Percentiles rank a stretch among this genome's conserved stretches.
Evolutionary conservation across 1,284 basidiomycete genomes (phyloP).

Genomic region (Rhodotorula sp.): DNA sequence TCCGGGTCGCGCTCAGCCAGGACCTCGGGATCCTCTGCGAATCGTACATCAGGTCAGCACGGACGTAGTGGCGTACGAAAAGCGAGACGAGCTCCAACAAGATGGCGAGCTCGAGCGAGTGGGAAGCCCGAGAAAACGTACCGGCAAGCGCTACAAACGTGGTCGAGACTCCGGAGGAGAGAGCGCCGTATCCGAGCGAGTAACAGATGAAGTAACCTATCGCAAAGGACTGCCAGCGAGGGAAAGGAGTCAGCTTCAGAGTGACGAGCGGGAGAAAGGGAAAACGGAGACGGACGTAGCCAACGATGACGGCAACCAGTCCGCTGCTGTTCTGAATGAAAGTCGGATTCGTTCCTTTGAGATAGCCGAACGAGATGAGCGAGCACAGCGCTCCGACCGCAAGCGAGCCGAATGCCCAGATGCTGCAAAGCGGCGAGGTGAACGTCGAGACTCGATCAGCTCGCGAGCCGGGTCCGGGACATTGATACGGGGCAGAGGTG

Average conservation of each 20-base stretch:
- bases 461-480: not conserved
- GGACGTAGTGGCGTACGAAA: no score
- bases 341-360: conserved; percentile 27
- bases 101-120: not conserved
- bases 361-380: conserved; percentile 76
- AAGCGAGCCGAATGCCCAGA: conserved; percentile 66
- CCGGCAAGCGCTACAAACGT: conserved; percentile 48
- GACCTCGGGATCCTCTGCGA: conserved; percentile 44
- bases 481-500: not conserved
- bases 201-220: conserved; percentile 49
- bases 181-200: conserved; percentile 41
- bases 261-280: conserved; percentile 26
- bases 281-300: conserved; percentile 37
- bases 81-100: no score
- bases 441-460: not conserved
- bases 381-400: conserved; percentile 71
- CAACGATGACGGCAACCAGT: conserved; percentile 32
- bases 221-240: conserved; percentile 43
- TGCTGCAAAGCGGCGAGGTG: conserved; percentile 50
- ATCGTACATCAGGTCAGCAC: not conserved
- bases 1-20: conserved; percentile 69
- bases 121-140: not conserved
- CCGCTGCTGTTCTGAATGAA: conserved; percentile 27
- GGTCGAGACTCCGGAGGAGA: conserved; percentile 42
- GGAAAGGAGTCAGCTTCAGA: not conserved